Conservation (phyloP, 352 stramenopile genomes). For the Phytophthora pini region DNA sequence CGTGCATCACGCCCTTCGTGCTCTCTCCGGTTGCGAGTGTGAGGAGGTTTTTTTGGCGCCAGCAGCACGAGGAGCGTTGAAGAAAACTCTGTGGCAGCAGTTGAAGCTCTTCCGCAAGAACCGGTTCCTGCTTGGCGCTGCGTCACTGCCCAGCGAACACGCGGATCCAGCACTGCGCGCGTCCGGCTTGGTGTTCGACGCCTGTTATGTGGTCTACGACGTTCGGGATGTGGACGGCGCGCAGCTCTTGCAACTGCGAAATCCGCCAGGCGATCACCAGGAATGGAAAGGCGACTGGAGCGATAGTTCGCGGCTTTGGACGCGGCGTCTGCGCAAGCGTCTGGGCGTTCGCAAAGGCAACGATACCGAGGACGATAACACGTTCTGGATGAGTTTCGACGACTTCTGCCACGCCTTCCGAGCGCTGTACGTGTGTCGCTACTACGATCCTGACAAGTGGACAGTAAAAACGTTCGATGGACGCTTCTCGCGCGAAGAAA, state of each 20-base stretch:
- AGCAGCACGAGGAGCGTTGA: constrained; percentile 83
- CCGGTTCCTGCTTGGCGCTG: constrained; percentile 91
- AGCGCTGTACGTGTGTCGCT: constrained; percentile 91
- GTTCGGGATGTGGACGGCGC: constrained; percentile 86
- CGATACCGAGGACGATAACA: constrained; percentile 89
- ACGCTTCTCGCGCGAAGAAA: constrained; percentile 57
- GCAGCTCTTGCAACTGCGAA: constrained; percentile 90
- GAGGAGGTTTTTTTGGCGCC: constrained; percentile 91
- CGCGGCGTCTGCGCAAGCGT: constrained; percentile 84
- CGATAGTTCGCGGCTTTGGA: constrained; percentile 92
- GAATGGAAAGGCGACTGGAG: constrained; percentile 96
- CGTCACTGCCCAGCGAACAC: constrained; percentile 85
- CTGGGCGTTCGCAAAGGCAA: constrained; percentile 65
- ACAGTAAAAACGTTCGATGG: constrained; percentile 48
- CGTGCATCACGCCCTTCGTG: constrained; percentile 91
- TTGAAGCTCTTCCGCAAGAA: constrained; percentile 86
- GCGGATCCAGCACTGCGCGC: constrained; percentile 90
- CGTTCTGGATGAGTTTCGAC: constrained; percentile 96
- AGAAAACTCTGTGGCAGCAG: constrained; percentile 92
- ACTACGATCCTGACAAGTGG: constrained; percentile 93
- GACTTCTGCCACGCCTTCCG: constrained; percentile 93
- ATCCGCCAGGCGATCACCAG: constrained; percentile 91
- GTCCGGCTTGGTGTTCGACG: constrained; percentile 91
- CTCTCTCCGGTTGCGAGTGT: constrained; percentile 87
- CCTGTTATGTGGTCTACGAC: constrained; percentile 93